Evolutionary conservation across 2,329 filamentous ascomycete species (phyloP).

Genomic region (Stagonosporopsis cucurbitacearum): DNA sequence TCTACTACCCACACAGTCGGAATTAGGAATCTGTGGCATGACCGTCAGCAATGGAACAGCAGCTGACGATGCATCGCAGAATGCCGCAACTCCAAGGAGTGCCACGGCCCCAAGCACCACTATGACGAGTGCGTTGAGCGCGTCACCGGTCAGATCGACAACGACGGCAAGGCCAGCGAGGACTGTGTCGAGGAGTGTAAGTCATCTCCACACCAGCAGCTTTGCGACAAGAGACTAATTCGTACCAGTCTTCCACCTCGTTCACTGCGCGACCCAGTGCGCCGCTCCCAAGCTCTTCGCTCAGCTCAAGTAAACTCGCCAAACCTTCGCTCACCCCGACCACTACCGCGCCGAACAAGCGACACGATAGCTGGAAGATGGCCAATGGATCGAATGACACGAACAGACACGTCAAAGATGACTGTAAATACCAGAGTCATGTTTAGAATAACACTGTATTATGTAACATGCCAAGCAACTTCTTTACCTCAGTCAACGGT

Average conservation of each 20-base stretch:
- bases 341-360: conserved; percentile 21
- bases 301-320: conserved; percentile 76
- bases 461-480: conserved; percentile 32
- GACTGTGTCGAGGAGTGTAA: conserved; percentile 99
- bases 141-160: conserved; percentile 74
- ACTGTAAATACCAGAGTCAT: conserved; percentile 47
- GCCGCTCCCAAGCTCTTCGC: conserved; percentile 96
- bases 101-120: conserved; percentile 92
- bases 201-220: conserved; percentile 48
- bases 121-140: conserved; percentile 98
- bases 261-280: conserved; percentile 91
- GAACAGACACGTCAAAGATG: conserved; percentile 38
- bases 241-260: conserved; percentile 89
- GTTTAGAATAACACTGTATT: conserved; percentile 49
- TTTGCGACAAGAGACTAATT: conserved; percentile 16
- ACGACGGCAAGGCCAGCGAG: conserved; percentile 79
- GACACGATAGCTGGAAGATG: conserved; percentile 26
- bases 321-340: conserved; percentile 17
- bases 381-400: conserved; percentile 30
- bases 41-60: conserved; percentile 9
- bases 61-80: conserved; percentile 62
- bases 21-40: background rate
- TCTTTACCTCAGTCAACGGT: conserved; percentile 9
- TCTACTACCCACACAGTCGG: background rate
- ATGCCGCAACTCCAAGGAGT: conserved; percentile 85